phyloP scores from a whole-genome alignment of 768 basidiomycete genomes.

The Tulasnella sp. region DNA sequence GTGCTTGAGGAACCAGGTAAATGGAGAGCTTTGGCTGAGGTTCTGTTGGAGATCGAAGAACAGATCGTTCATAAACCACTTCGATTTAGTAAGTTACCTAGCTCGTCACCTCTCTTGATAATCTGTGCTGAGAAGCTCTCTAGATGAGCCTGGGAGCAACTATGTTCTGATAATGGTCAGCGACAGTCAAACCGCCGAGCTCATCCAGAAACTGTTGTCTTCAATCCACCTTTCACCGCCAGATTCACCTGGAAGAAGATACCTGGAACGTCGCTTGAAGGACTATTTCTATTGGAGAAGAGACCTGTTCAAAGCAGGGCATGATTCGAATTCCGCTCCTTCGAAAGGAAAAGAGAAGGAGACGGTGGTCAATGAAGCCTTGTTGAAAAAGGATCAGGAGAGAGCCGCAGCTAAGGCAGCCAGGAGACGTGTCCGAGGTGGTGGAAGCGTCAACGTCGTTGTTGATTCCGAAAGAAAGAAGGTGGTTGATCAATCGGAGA shows the following conservation, averaged over 20 bases:
- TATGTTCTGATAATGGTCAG: slow-evolving; percentile 80
- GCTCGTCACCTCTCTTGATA: slow-evolving; percentile 2
- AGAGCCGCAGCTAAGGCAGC: slow-evolving; percentile 35
- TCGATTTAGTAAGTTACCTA: slow-evolving; percentile 17
- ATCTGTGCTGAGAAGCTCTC: slow-evolving; percentile 17
- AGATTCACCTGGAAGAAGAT: slow-evolving; percentile 46
- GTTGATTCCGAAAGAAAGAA: slow-evolving; percentile 13
- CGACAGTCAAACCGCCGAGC: slow-evolving; percentile 57
- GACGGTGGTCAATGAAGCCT: slow-evolving; percentile 49
- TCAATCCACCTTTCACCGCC: slow-evolving; percentile 38
- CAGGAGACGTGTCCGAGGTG: slow-evolving; percentile 65
- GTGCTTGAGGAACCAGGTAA: slow-evolving; percentile 91
- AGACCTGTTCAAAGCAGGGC: slow-evolving; percentile 23
- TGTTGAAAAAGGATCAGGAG: slow-evolving; percentile 63
- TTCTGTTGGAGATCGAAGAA: slow-evolving; percentile 80
- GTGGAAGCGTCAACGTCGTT: slow-evolving; percentile 30
- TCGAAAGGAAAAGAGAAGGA: slow-evolving; percentile 22
- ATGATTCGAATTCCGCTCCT: background rate
- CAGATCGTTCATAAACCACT: slow-evolving; percentile 38
- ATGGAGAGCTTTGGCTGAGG: slow-evolving; percentile 75
- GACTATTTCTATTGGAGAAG: slow-evolving; percentile 75
- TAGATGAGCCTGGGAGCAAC: slow-evolving; percentile 44
- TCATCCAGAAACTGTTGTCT: slow-evolving; percentile 69
- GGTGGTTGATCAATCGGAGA: slow-evolving; percentile 17
- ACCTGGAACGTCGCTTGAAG: slow-evolving; percentile 69